phyloP scores from a whole-genome alignment of 306 rosid species.

The Vigna reflexopilosa region DNA sequence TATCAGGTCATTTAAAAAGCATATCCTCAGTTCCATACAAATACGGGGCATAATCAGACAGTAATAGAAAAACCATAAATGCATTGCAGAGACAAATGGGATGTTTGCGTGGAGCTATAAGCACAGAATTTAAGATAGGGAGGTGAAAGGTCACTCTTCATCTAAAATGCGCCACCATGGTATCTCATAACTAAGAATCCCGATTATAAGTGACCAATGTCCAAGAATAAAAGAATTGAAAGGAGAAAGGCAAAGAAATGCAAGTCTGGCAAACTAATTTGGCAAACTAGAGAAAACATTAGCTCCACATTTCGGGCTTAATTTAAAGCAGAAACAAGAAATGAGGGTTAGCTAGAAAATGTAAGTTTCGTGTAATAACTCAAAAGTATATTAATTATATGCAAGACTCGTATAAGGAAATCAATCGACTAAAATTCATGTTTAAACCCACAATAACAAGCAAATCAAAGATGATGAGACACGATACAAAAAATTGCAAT shows the following conservation, averaged over 20 bases:
- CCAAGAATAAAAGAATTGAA: neutral
- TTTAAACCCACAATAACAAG: slow-evolving; percentile 1
- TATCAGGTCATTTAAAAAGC: slow-evolving; percentile 3
- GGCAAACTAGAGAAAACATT: neutral
- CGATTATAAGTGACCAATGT: neutral
- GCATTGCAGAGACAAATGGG: slow-evolving; percentile 20
- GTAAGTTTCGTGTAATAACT: slow-evolving; percentile 21
- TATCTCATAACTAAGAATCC: slow-evolving; percentile 15
- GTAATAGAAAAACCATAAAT: slow-evolving; percentile 21
- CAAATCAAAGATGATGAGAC: slow-evolving; percentile 6
- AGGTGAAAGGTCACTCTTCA: neutral
- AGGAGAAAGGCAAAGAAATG: slow-evolving; percentile 7
- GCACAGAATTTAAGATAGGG: neutral
- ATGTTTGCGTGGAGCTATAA: neutral
- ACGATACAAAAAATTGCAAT: neutral
- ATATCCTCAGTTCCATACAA: neutral
- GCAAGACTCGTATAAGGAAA: neutral
- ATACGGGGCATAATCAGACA: neutral
- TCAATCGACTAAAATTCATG: slow-evolving; percentile 1
- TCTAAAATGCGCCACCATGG: slow-evolving; percentile 18
- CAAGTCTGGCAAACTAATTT: slow-evolving; percentile 1
- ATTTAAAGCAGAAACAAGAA: slow-evolving; percentile 19
- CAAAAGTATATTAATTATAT: slow-evolving; percentile 23
- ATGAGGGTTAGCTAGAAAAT: slow-evolving; percentile 34
- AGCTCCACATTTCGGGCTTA: neutral